phyloP scores from a whole-genome alignment of 257 asterid species.

The Solanum sejunctum region DNA sequence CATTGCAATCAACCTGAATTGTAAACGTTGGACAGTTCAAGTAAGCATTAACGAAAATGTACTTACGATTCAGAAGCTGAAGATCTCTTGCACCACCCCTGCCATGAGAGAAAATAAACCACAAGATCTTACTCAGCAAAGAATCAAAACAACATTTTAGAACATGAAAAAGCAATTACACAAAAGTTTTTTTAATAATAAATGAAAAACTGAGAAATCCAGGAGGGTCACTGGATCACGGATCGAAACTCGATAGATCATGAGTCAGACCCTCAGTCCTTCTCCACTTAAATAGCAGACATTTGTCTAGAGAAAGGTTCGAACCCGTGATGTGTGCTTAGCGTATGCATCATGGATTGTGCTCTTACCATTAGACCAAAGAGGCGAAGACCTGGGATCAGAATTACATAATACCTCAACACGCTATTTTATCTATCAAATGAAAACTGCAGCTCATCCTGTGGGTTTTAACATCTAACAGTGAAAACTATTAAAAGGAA shows the following conservation, averaged over 20 bases:
- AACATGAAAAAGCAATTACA: background rate
- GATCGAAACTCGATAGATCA: background rate
- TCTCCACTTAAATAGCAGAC: background rate
- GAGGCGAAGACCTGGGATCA: background rate
- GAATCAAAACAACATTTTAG: background rate
- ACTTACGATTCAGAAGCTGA: constrained; percentile 87
- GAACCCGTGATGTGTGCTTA: background rate
- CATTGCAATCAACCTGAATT: background rate
- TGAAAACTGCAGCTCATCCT: background rate
- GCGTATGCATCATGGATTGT: background rate
- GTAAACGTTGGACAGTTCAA: background rate
- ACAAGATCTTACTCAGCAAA: background rate
- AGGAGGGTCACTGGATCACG: background rate
- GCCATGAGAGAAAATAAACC: constrained; percentile 12
- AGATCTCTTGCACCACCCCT: constrained; percentile 77
- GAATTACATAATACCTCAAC: background rate
- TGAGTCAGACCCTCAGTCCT: background rate
- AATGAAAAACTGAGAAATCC: background rate
- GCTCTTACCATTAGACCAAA: background rate
- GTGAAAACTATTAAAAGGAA: background rate
- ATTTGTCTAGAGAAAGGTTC: background rate
- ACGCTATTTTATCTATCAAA: background rate
- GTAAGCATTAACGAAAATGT: constrained; percentile 9
- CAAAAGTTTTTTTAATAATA: background rate
- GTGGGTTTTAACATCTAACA: background rate